Evolutionary conservation across 805 yeast species (phyloP).

Genomic region (Candida sakaeoensis): DNA sequence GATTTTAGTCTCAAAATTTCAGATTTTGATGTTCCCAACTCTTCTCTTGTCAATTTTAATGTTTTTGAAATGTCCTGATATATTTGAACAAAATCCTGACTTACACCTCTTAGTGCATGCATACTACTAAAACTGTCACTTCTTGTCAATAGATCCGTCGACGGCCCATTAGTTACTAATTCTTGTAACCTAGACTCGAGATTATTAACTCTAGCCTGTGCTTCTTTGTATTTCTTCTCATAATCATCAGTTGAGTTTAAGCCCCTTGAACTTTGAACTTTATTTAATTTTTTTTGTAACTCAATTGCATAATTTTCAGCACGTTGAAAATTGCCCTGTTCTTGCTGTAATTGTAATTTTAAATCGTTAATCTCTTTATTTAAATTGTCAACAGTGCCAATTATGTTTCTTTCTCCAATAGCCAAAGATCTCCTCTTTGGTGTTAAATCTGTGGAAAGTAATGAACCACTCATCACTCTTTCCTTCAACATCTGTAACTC

Average conservation of each 20-base stretch:
- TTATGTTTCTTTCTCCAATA: conserved; percentile 27
- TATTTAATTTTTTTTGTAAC: conserved; percentile 39
- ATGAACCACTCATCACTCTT: conserved; percentile 56
- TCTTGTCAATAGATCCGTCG: conserved; percentile 16
- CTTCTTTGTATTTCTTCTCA: conserved; percentile 32
- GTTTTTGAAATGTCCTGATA: conserved; percentile 50
- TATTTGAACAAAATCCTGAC: conserved; percentile 45
- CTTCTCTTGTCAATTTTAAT: conserved; percentile 41
- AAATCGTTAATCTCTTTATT: conserved; percentile 46
- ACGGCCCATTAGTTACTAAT: conserved; percentile 15
- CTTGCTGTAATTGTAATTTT: conserved; percentile 47
- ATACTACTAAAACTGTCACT: conserved; percentile 34
- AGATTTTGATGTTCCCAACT: conserved; percentile 36
- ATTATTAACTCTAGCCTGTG: conserved; percentile 30
- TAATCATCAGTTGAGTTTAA: conserved; percentile 29
- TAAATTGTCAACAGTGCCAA: conserved; percentile 13
- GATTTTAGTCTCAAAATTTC: conserved; percentile 40
- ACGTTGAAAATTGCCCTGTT: conserved; percentile 46
- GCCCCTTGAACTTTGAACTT: conserved; percentile 39
- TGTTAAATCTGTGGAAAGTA: conserved; percentile 18
- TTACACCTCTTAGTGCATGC: conserved; percentile 23
- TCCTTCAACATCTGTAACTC: conserved; percentile 60
- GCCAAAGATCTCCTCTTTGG: conserved; percentile 30
- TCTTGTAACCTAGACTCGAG: conserved; percentile 29
- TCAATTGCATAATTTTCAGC: conserved; percentile 49